Evolutionary conservation across 2,329 filamentous ascomycete genomes (phyloP).

Genomic region (Myriosclerotinia duriaeana): DNA sequence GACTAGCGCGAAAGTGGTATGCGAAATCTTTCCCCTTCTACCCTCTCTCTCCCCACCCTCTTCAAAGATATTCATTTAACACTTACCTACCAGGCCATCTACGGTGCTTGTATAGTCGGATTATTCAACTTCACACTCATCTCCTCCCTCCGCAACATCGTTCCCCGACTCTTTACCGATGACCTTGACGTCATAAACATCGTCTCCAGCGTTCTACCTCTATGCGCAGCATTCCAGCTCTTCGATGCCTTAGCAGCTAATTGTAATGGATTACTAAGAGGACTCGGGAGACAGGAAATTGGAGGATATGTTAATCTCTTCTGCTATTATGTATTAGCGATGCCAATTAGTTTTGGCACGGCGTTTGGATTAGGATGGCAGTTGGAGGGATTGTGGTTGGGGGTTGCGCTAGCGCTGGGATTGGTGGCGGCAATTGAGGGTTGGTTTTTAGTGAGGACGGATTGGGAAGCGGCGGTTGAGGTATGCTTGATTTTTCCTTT

Average conservation of each 20-base stretch:
- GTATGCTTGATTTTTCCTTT: neutral
- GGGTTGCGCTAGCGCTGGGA: slow-evolving; percentile 62
- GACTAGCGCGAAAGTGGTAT: slow-evolving; percentile 69
- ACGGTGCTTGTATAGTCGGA: slow-evolving; percentile 68
- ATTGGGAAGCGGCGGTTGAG: slow-evolving; percentile 59
- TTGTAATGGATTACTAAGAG: slow-evolving; percentile 81
- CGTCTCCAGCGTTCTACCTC: slow-evolving; percentile 68
- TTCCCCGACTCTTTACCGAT: slow-evolving; percentile 76
- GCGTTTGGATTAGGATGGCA: slow-evolving; percentile 77
- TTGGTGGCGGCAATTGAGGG: slow-evolving; percentile 56
- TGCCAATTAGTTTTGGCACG: slow-evolving; percentile 78
- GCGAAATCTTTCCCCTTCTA: slow-evolving; percentile 20
- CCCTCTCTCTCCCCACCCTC: neutral
- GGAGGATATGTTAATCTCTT: slow-evolving; percentile 86
- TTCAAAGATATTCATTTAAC: slow-evolving; percentile 9
- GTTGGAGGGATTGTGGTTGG: slow-evolving; percentile 77
- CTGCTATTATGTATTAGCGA: slow-evolving; percentile 80
- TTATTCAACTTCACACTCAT: slow-evolving; percentile 75
- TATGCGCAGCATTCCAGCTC: slow-evolving; percentile 86
- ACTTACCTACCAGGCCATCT: slow-evolving; percentile 50
- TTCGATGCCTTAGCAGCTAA: slow-evolving; percentile 79
- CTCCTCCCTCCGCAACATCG: slow-evolving; percentile 64
- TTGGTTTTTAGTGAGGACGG: slow-evolving; percentile 54
- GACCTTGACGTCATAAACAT: slow-evolving; percentile 68
- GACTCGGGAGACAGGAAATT: slow-evolving; percentile 83